These are phyloP conservation scores for Gyromitra esculenta DNA, from an alignment of 2,329 filamentous ascomycete species.

Conservation along the genomic window DNA sequence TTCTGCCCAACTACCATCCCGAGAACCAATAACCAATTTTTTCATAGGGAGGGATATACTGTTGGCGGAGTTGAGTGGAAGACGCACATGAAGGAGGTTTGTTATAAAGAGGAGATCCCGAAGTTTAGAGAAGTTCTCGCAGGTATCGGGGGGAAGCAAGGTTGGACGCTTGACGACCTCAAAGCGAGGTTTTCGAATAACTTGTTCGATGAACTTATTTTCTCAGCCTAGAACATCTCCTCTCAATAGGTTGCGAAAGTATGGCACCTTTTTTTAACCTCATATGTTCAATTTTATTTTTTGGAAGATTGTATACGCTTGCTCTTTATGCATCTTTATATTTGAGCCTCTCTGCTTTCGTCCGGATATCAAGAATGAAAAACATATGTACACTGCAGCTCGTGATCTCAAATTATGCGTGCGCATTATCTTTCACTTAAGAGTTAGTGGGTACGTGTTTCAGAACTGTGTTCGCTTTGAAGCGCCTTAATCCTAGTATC, in stretches of 20 bases:
- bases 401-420: too few relatives aligned
- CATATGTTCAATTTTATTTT: background rate
- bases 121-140: conserved; percentile 60
- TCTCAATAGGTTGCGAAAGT: too few relatives aligned
- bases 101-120: conserved; percentile 61
- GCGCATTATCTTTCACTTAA: too few relatives aligned
- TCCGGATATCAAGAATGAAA: too few relatives aligned
- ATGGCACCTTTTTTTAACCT: background rate
- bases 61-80: conserved; percentile 36
- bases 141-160: conserved; percentile 61
- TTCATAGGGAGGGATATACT: conserved; percentile 36
- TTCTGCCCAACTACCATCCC: background rate
- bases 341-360: too few relatives aligned
- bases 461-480: too few relatives aligned
- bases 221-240: background rate
- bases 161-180: conserved; percentile 61
- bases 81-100: conserved; percentile 60
- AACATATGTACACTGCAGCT: too few relatives aligned
- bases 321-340: too few relatives aligned
- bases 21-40: background rate
- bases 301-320: too few relatives aligned
- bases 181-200: conserved; percentile 62
- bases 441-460: too few relatives aligned
- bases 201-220: conserved; percentile 60
- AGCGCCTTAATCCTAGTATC: too few relatives aligned